These are phyloP conservation scores for Apiospora hydei DNA, from an alignment of 2,329 filamentous ascomycete genomes.

Conservation along the genomic window DNA sequence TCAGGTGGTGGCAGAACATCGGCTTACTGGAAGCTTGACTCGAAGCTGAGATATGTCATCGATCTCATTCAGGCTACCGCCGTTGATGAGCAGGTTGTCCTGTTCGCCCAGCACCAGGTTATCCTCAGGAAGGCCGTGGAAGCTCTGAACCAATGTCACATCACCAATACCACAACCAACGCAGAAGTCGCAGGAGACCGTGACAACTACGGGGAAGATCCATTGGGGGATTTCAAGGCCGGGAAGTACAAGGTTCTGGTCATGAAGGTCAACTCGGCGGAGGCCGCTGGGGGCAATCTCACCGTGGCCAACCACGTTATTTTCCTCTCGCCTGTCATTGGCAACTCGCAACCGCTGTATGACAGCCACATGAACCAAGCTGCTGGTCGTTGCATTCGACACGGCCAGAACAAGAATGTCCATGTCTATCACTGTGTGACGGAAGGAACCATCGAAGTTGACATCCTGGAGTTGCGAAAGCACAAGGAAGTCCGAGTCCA, in stretches of 20 bases:
- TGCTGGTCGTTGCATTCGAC: slow-evolving; percentile 47
- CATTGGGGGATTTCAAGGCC: slow-evolving; percentile 40
- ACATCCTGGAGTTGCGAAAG: slow-evolving; percentile 44
- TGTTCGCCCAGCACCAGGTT: slow-evolving; percentile 47
- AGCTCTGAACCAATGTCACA: slow-evolving; percentile 28
- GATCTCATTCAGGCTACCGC: slow-evolving; percentile 31
- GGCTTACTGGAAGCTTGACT: not conserved
- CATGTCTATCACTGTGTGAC: slow-evolving; percentile 49
- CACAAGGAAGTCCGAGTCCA: slow-evolving; percentile 26
- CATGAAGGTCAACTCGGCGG: slow-evolving; percentile 46
- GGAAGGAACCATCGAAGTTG: slow-evolving; percentile 49
- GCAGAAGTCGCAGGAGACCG: not conserved
- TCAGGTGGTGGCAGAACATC: not conserved
- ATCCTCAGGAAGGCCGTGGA: slow-evolving; percentile 39
- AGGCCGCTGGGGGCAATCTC: slow-evolving; percentile 51
- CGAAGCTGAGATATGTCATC: slow-evolving; percentile 36
- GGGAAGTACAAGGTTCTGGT: slow-evolving; percentile 42
- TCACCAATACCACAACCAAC: slow-evolving; percentile 30
- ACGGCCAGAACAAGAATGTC: slow-evolving; percentile 48
- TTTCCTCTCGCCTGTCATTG: slow-evolving; percentile 46
- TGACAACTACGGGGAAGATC: slow-evolving; percentile 9
- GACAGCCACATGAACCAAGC: slow-evolving; percentile 49
- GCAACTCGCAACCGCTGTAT: slow-evolving; percentile 42
- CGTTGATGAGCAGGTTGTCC: slow-evolving; percentile 37
- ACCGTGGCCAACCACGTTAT: slow-evolving; percentile 52